These are phyloP conservation scores for Solanum sejunctum DNA, from an alignment of 257 asterid species.

Conservation along the genomic window DNA sequence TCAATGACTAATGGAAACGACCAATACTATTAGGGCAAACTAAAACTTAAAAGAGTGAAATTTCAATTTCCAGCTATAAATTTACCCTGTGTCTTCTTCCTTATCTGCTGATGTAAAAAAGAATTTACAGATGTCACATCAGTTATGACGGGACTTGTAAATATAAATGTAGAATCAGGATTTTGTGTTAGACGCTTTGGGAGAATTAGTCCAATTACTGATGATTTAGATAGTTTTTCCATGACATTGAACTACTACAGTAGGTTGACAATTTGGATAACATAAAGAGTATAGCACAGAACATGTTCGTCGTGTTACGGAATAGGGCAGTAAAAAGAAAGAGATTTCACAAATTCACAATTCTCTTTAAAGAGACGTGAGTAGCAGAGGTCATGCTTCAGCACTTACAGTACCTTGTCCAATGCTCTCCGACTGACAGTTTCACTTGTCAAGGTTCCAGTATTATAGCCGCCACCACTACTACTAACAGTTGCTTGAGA, in stretches of 20 bases:
- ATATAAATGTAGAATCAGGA: not conserved
- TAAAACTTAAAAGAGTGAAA: not conserved
- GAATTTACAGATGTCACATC: not conserved
- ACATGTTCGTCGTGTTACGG: not conserved
- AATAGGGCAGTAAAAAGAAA: not conserved
- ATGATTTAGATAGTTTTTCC: not conserved
- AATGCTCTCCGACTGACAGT: slow-evolving; percentile 86
- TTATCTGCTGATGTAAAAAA: not conserved
- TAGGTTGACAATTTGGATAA: not conserved
- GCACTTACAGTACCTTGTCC: slow-evolving; percentile 57
- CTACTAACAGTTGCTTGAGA: slow-evolving; percentile 23
- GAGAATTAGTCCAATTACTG: not conserved
- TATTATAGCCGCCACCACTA: slow-evolving; percentile 6
- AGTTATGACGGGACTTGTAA: not conserved
- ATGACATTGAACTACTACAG: not conserved
- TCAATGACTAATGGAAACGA: not conserved
- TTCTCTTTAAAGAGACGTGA: not conserved
- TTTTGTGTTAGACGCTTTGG: not conserved
- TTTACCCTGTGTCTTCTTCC: not conserved
- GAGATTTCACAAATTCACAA: not conserved
- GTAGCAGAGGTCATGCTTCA: not conserved
- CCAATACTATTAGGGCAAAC: not conserved
- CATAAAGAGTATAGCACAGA: not conserved
- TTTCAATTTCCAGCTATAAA: not conserved
- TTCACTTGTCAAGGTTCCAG: slow-evolving; percentile 40